Evolutionary conservation across 2,329 filamentous ascomycete species (phyloP), one percentile per base, ranked within the genome.

Genomic region (Aspergillus spinulosporus): DNA sequence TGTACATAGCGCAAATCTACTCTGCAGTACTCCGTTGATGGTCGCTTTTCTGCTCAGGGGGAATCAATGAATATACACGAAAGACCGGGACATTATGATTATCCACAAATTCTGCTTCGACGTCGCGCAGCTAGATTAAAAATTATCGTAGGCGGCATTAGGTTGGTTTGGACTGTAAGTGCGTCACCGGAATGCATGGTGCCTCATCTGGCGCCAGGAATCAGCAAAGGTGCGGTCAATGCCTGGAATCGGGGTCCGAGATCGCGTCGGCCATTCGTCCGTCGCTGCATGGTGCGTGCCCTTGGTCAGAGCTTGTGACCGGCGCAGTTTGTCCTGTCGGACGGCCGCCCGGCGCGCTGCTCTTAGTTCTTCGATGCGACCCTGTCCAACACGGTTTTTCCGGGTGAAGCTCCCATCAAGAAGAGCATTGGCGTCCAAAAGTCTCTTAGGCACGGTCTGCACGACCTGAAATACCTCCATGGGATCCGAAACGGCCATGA

Each of bases 391-490:
- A 66, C 92, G 88, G 67, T 92, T 89, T 47, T 88, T 84, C 42
- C 90, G 85, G 62, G 87, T 86, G 71, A 94, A 92, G 62, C 89
- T 95, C 6, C 89, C 83, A 62, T 96, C 91, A 78, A 96, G 84
- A 11, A 97, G 77, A 2, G 78, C 78, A 65, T 95, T 96, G 53
- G 88, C 88, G 72, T 97, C 91, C 15, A 97, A 74, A 66, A 96
- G 82, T 52, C 83, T 84, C 52, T 93, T 83, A 0, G 93, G 93
- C 31, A 96, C 85, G 1, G 87, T 87, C 76, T 97, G 93, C 29
- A 97, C 92, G 2, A 96, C 87, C 68, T 95, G 91, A 73, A 97
- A 97, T 66, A 97, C 91, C 76, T 97, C 93, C 87, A 96, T 95
- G 0, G 92, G 90, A 67, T 96, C 92, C 12, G 80, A 82, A 8